Evolutionary conservation across 345 rosid genomes (phyloP), one percentile per base, ranked within the genome.

Genomic region (Carallia brachiata): DNA sequence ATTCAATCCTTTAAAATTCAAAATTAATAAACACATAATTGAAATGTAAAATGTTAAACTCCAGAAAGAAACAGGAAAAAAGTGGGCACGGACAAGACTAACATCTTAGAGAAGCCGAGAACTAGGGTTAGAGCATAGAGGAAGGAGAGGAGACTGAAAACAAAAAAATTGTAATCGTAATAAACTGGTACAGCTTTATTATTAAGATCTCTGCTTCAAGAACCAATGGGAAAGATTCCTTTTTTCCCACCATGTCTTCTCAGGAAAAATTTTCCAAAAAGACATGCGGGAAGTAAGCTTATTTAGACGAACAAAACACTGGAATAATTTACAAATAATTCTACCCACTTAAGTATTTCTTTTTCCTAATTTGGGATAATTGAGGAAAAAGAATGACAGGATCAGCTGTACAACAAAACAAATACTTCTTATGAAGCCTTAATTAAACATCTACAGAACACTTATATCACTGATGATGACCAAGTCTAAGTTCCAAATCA

Each of bases 401-500:
- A 23, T 23, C 23, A 63, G 37, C 70, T 65, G 52, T 70, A 63
- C 63, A 63, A 62, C 54, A 19, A 23, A 54, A 65, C 63, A 77
- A 27, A 71, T 34, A 61, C n/a, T 31, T 59, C 19, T 23, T 40
- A 52, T 16, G 15, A 2, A 48, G 66, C 23, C 19, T 39, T 28
- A 40, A 56, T 39, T 28, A 40, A 56, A 30, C 28, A 68, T 63
- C 28, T 17, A 60, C 0, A 37, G 34, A 7, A 23, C 23, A 23
- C 23, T 23, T 23, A 23, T 6, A 47, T 59, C 31, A 67, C 5
- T 62, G 72, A 68, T 74, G 57, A 23, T 74, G 67, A 74, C 77
- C 77, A 48, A 74, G 77, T 62, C 77, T 74, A 23, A 75, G 69
- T 73, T 75, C 78, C 78, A 75, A 63, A 57, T 75, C 78, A 54